phyloP scores from a whole-genome alignment of 495 filamentous ascomycete species.

The Hypoxylon fuscum region DNA sequence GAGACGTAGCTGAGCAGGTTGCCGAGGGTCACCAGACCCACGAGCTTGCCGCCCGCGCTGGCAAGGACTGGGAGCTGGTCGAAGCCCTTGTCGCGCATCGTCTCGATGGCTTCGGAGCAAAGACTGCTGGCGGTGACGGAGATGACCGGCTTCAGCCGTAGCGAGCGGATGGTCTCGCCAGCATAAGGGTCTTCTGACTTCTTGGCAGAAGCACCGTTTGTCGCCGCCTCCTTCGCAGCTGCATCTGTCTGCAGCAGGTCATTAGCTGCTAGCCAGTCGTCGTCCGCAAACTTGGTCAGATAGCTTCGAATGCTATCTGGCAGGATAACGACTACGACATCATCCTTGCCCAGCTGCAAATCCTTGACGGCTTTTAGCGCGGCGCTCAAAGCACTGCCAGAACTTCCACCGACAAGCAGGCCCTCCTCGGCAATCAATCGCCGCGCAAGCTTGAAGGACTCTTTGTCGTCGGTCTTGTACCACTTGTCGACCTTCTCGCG shows the following conservation, averaged over 20 bases:
- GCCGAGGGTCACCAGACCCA: conserved; percentile 91
- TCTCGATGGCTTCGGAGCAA: conserved; percentile 89
- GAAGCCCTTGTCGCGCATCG: conserved; percentile 96
- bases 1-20: conserved; percentile 93
- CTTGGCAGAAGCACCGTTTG: conserved; percentile 55
- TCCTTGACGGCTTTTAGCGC: conserved; percentile 82
- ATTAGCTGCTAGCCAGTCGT: conserved; percentile 97
- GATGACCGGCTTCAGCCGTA: conserved; percentile 91
- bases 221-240: conserved; percentile 50
- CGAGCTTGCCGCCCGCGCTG: conserved; percentile 71
- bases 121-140: conserved; percentile 73
- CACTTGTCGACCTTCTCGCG: conserved; percentile 85
- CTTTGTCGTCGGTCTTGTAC: conserved; percentile 96
- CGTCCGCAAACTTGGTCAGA: conserved; percentile 98
- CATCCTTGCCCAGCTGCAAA: conserved; percentile 72
- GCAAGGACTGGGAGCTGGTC: conserved; percentile 93
- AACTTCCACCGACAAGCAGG: conserved; percentile 91
- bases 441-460: conserved; percentile 88
- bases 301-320: conserved; percentile 98
- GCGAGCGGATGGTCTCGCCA: conserved; percentile 77
- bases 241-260: conserved; percentile 71
- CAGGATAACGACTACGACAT: conserved; percentile 87
- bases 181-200: conserved; percentile 68
- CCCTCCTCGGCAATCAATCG: conserved; percentile 95
- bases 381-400: conserved; percentile 90